These are phyloP conservation scores for Nemania diffusa DNA, from an alignment of 2,329 filamentous ascomycete species.

Conservation along the genomic window DNA sequence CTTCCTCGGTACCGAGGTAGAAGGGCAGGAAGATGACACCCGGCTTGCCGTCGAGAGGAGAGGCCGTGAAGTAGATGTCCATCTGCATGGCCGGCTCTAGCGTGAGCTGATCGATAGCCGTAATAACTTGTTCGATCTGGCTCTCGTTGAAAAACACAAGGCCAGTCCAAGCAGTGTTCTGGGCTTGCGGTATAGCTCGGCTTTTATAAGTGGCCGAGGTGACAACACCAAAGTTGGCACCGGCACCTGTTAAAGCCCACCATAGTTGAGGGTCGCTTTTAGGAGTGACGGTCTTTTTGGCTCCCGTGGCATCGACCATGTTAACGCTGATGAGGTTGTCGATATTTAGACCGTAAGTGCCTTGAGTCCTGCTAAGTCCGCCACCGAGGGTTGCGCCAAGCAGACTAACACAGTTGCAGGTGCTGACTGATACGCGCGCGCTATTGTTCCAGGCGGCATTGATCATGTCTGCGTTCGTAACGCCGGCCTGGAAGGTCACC, in stretches of 20 bases:
- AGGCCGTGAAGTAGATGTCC: constrained; percentile 48
- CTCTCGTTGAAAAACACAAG: constrained; percentile 41
- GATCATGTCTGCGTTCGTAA: constrained; percentile 40
- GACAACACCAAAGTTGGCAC: constrained; percentile 62
- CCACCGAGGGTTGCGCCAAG: constrained; percentile 41
- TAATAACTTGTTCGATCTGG: constrained; percentile 48
- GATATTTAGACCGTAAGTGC: constrained; percentile 41
- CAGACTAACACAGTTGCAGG: constrained; percentile 45
- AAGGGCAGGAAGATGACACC: constrained; percentile 47
- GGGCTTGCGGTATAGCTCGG: constrained; percentile 32
- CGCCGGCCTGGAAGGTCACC: constrained; percentile 43
- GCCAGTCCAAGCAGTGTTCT: constrained; percentile 44
- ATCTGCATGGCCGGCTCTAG: constrained; percentile 51
- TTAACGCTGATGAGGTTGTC: constrained; percentile 51
- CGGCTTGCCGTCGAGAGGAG: constrained; percentile 33
- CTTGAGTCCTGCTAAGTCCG: constrained; percentile 36
- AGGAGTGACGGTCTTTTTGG: constrained; percentile 40
- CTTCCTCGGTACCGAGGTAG: constrained; percentile 49
- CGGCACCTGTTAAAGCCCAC: constrained; percentile 62
- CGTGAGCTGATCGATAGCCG: constrained; percentile 51
- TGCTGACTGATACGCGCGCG: constrained; percentile 40
- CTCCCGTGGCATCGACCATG: constrained; percentile 45
- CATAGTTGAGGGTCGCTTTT: constrained; percentile 54
- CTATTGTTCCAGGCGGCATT: constrained; percentile 39
- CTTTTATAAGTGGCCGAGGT: constrained; percentile 49